Percentiles rank a stretch among this genome's conserved stretches.
Evolutionary conservation across 192 early-diverging fungal species (phyloP).

Genomic region (Coemansia sp.): DNA sequence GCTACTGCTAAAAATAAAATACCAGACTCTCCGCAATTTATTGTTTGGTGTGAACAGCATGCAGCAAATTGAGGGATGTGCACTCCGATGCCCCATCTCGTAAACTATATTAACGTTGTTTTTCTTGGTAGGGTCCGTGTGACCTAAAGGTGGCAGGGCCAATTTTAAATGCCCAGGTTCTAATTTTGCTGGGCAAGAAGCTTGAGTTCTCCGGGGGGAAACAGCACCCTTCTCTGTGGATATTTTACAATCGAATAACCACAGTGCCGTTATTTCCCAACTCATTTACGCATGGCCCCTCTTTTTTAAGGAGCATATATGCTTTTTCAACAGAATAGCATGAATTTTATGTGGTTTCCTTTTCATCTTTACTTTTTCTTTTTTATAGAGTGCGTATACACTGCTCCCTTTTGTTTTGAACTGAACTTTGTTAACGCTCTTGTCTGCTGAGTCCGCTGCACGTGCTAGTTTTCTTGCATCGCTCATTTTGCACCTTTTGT

Average conservation of each 20-base stretch:
- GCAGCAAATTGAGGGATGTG: not conserved
- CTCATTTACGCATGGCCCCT: constrained; percentile 4
- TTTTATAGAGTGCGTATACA: constrained; percentile 1
- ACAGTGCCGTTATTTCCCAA: not conserved
- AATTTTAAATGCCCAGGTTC: not conserved
- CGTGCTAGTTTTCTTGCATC: constrained; percentile 2
- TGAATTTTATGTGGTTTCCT: not conserved
- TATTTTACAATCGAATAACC: too few relatives aligned
- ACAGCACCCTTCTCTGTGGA: too few relatives aligned
- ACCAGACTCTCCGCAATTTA: too few relatives aligned
- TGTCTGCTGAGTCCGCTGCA: not conserved
- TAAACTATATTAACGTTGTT: too few relatives aligned
- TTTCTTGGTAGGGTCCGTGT: constrained; percentile 3
- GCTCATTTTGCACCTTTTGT: not conserved
- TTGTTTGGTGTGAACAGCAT: too few relatives aligned
- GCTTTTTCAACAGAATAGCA: constrained; percentile 3
- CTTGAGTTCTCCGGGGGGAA: too few relatives aligned
- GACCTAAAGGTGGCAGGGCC: not conserved
- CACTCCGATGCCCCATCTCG: not conserved
- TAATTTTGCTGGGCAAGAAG: too few relatives aligned
- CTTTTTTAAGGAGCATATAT: constrained; percentile 1
- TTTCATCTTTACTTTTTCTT: not conserved
- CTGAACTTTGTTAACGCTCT: not conserved
- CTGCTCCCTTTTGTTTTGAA: not conserved
- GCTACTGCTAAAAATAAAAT: too few relatives aligned